phyloP scores from a whole-genome alignment of 208 protist species.

The Acanthamoeba sp. region DNA sequence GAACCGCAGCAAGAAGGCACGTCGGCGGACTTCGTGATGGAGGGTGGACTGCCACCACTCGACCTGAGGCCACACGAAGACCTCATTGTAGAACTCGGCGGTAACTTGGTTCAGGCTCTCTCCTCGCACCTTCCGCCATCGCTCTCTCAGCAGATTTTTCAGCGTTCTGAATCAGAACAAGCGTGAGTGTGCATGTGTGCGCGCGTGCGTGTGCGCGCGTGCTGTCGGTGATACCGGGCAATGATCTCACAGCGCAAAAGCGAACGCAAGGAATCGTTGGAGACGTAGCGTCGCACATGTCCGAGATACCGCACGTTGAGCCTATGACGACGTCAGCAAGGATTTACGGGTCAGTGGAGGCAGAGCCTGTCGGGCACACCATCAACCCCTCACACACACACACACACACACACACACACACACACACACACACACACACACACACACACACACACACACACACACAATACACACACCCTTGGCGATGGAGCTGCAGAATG shows the following conservation, averaged over 20 bases:
- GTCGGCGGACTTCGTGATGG: neutral
- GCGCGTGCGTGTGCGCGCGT: neutral
- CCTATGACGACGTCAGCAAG: neutral
- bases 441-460: too few species aligned
- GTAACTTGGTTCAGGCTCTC: neutral
- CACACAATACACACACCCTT: too few species aligned
- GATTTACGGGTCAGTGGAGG: neutral
- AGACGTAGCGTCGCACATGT: conserved; percentile 3
- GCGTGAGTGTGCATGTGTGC: neutral
- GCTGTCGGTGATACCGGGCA: conserved; percentile 17
- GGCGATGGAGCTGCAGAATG: conserved; percentile 44
- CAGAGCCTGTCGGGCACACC: too few species aligned
- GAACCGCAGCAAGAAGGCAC: neutral
- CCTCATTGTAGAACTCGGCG: conserved; percentile 33
- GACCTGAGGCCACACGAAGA: conserved; percentile 10
- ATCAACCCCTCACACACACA: neutral
- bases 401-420: too few species aligned
- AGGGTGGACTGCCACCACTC: conserved; percentile 48
- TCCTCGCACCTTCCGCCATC: neutral
- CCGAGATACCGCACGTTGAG: conserved; percentile 35
- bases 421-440: too few species aligned
- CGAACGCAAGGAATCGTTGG: conserved; percentile 32
- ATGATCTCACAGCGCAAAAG: conserved; percentile 43
- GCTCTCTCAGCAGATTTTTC: conserved; percentile 54
- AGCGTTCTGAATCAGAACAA: neutral